These are phyloP conservation scores for Blakeslea trispora DNA, from an alignment of 371 early-diverging fungal genomes.

Conservation along the genomic window DNA sequence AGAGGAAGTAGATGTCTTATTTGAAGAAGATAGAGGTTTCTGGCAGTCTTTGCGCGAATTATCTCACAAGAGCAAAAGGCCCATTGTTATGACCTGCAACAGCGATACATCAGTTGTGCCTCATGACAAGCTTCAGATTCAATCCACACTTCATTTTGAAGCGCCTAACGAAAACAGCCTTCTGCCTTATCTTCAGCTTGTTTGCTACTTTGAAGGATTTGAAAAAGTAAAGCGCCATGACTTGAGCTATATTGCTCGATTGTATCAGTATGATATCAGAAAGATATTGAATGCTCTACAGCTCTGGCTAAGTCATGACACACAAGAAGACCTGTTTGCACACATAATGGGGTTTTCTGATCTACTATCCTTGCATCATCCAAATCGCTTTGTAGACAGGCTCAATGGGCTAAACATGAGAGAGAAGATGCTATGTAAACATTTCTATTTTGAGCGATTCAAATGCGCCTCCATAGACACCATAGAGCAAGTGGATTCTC, in stretches of 20 bases:
- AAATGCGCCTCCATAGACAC: background rate
- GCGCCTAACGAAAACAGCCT: slow-evolving; percentile 20
- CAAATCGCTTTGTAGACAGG: background rate
- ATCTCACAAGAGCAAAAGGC: slow-evolving; percentile 70
- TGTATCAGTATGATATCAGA: slow-evolving; percentile 30
- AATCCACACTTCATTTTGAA: slow-evolving; percentile 22
- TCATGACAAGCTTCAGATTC: slow-evolving; percentile 25
- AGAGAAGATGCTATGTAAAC: slow-evolving; percentile 2
- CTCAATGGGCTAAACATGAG: background rate
- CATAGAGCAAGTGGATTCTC: slow-evolving; percentile 4
- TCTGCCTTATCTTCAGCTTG: slow-evolving; percentile 33
- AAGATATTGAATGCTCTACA: slow-evolving; percentile 35
- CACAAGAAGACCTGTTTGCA: slow-evolving; percentile 16
- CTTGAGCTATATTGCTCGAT: slow-evolving; percentile 23
- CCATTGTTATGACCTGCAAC: slow-evolving; percentile 80
- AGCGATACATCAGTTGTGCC: slow-evolving; percentile 33
- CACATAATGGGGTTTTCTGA: slow-evolving; percentile 11
- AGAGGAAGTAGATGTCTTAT: slow-evolving; percentile 81
- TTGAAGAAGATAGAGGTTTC: slow-evolving; percentile 81
- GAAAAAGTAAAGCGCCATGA: slow-evolving; percentile 17
- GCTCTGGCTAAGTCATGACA: slow-evolving; percentile 29
- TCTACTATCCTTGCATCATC: background rate
- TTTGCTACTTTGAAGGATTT: slow-evolving; percentile 23
- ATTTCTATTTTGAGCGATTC: slow-evolving; percentile 9
- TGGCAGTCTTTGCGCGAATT: slow-evolving; percentile 71